Conservation (phyloP, 208 protist genomes). For the Paratrypanosoma confusum region DNA sequence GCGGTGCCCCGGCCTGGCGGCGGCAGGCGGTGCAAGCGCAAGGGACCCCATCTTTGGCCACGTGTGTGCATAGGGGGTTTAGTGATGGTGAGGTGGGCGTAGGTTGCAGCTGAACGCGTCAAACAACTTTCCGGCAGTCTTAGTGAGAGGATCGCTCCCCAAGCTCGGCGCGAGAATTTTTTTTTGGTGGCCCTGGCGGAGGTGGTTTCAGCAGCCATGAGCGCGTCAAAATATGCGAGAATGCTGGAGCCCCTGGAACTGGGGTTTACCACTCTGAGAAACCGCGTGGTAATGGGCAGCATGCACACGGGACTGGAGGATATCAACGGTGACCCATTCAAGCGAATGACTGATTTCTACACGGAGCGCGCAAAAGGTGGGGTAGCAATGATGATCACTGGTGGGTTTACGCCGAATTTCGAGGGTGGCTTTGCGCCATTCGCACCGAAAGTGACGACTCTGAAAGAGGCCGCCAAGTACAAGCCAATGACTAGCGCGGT, state of each 20-base stretch:
- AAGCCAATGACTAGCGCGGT: constrained; percentile 75
- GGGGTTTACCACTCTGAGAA: constrained; percentile 62
- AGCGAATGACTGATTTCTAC: constrained; percentile 64
- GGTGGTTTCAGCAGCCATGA: too few relatives aligned
- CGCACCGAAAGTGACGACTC: constrained; percentile 58
- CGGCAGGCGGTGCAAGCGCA: too few relatives aligned
- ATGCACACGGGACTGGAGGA: constrained; percentile 78
- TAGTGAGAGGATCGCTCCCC: too few relatives aligned
- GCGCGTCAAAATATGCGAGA: constrained; percentile 17
- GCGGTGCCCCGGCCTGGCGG: too few relatives aligned
- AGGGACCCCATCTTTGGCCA: too few relatives aligned
- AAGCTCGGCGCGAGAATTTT: too few relatives aligned
- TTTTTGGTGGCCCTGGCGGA: too few relatives aligned
- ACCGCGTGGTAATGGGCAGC: constrained; percentile 81
- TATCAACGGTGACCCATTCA: constrained; percentile 5
- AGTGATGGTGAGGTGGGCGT: too few relatives aligned
- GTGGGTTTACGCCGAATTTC: constrained; percentile 74
- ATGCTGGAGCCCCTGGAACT: constrained; percentile 57
- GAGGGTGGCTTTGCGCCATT: constrained; percentile 72
- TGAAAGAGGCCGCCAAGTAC: constrained; percentile 59
- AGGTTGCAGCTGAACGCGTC: too few relatives aligned
- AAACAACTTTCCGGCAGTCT: too few relatives aligned
- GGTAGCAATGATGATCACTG: constrained; percentile 82
- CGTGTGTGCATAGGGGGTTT: too few relatives aligned
- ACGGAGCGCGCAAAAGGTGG: constrained; percentile 70